Base-by-base conservation (phyloP, 768 basidiomycete species). In the Suillus cothurnatus region DNA sequence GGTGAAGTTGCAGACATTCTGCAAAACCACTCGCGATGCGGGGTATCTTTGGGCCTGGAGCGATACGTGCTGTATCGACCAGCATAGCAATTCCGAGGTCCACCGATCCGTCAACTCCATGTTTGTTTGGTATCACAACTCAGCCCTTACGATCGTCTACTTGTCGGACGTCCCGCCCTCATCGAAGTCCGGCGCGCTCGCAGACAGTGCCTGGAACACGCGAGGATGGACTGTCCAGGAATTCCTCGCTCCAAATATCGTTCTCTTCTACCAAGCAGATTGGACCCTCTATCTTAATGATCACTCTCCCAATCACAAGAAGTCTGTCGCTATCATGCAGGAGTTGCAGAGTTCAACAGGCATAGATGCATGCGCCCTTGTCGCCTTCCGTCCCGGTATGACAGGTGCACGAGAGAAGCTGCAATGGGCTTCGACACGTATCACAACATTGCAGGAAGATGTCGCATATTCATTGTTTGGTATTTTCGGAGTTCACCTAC, bases 1-100 rank as follows among this genome's bases (percentile, higher is more conserved):
- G 56, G 28, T 15, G n/a, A 63, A 63, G 26, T 39, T 63, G 31
- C 53, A 58, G 17, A 61, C 34, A 17, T 63, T 63, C 36, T 63
- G 62, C 62, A 28, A 60, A 26, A 21, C 12, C 9, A 23, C 56
- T 38, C 56, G 28, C 26, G 38, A 32, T n/a, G 21, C 19, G 8
- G 34, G 62, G 2, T 58, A 28, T 55, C 47, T 36, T 17, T 64
- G 49, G 26, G 68, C 61, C 11, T 69, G 67, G 68, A 31, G 32
- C 6, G 67, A 68, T 26, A 69, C 68, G 4, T 65, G 58, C 11
- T 69, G 69, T 26, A 66, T 69, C 57, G 64, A 69, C 52, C 65
- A 61, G 8, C 32, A 38, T 19, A 68, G 52, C 38, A 68, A 59
- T 45, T 55, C 55, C 4, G 69, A 69, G 31, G 57, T 69, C 9